phyloP scores from a whole-genome alignment of 345 rosid genomes.

The Anacardium occidentale region DNA sequence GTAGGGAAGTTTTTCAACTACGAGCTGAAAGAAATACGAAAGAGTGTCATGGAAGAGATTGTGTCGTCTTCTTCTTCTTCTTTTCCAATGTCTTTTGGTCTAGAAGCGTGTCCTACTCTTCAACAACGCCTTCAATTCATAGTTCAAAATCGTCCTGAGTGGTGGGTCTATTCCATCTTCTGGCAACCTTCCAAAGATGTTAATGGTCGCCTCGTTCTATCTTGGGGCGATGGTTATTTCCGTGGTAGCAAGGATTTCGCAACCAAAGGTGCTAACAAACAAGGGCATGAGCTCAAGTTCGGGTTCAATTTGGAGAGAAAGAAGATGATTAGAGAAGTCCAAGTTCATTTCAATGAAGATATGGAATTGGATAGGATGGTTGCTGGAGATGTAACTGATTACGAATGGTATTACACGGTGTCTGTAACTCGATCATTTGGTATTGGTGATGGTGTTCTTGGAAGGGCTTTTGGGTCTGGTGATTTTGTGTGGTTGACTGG shows the following conservation, averaged over 20 bases:
- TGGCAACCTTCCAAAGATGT: constrained; percentile 49
- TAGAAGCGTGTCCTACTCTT: constrained; percentile 30
- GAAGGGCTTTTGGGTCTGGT: constrained; percentile 38
- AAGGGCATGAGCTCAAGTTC: constrained; percentile 8
- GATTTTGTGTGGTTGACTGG: constrained; percentile 41
- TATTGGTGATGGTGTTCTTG: constrained; percentile 35
- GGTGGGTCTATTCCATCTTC: constrained; percentile 66
- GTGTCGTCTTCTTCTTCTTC: constrained; percentile 31
- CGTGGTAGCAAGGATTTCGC: constrained; percentile 28
- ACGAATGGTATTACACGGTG: constrained; percentile 44
- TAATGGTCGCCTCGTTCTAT: constrained; percentile 29
- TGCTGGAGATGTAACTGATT: constrained; percentile 28
- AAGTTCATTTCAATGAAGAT: constrained; percentile 25
- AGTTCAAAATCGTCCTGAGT: constrained; percentile 40
- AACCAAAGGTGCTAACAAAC: constrained; percentile 1
- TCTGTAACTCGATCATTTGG: constrained; percentile 38
- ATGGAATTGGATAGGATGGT: constrained; percentile 30
- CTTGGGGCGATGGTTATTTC: constrained; percentile 50
- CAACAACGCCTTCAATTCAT: constrained; percentile 52
- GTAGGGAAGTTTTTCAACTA: background rate
- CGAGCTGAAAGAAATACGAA: background rate
- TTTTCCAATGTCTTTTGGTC: constrained; percentile 22
- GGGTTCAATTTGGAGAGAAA: constrained; percentile 25
- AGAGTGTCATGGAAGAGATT: constrained; percentile 28
- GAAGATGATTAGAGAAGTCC: constrained; percentile 18